Percentiles rank a stretch among this genome's conserved stretches.
Evolutionary conservation across 2,329 filamentous ascomycete species (phyloP).

Genomic region (Herpotrichia juniperi): DNA sequence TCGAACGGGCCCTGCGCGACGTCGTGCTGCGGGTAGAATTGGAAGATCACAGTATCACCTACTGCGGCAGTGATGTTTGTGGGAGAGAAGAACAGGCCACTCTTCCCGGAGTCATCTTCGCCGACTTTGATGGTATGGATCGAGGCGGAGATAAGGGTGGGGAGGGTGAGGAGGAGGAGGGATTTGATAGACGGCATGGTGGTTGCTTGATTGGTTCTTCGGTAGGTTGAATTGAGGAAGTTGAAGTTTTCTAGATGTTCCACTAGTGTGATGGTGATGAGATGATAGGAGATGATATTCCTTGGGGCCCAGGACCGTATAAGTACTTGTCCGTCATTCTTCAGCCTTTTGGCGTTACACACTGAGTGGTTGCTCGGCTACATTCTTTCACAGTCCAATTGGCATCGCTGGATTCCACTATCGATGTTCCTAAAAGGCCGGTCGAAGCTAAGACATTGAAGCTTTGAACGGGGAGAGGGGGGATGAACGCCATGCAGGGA

Average conservation of each 20-base stretch:
- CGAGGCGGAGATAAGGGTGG: conserved; percentile 10
- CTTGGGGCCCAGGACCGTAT: neutral
- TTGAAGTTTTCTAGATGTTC: too few relatives aligned
- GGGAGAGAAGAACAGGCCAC: conserved; percentile 14
- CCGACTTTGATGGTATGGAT: conserved; percentile 25
- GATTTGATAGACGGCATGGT: conserved; percentile 1
- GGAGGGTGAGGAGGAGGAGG: conserved; percentile 4
- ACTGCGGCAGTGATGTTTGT: conserved; percentile 14
- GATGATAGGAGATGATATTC: neutral
- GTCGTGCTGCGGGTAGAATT: conserved; percentile 19
- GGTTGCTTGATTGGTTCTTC: neutral
- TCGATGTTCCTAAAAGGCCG: neutral
- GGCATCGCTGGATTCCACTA: neutral
- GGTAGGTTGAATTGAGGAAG: neutral
- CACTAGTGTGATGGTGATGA: neutral
- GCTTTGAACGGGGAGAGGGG: neutral
- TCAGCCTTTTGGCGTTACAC: conserved; percentile 1
- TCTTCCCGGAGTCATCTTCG: too few relatives aligned
- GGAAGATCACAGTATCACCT: conserved; percentile 24
- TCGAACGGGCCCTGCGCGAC: conserved; percentile 17
- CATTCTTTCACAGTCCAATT: neutral
- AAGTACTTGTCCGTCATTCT: neutral
- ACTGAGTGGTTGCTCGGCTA: neutral
- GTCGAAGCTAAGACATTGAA: neutral
- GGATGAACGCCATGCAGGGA: neutral